These are phyloP conservation scores for Ustilago curta DNA, from an alignment of 1,284 basidiomycete genomes.

Conservation along the genomic window DNA sequence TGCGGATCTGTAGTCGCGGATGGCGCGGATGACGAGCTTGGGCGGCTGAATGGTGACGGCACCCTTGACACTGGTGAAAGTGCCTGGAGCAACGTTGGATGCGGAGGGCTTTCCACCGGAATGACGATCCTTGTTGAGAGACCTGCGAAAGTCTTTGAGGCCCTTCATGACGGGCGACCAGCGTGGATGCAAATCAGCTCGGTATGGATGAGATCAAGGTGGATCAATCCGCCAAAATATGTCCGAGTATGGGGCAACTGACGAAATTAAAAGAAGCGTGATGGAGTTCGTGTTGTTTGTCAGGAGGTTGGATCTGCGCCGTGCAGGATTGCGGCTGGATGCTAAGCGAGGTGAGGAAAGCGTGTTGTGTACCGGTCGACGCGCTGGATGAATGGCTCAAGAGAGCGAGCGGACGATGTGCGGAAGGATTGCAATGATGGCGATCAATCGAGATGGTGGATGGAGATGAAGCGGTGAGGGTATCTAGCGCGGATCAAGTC, in stretches of 20 bases:
- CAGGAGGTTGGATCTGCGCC: background rate
- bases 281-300: conserved; percentile 17
- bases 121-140: conserved; percentile 62
- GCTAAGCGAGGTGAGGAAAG: background rate
- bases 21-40: conserved; percentile 93
- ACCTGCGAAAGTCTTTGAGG: conserved; percentile 64
- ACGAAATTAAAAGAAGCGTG: background rate
- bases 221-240: background rate
- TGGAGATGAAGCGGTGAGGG: background rate
- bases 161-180: conserved; percentile 56
- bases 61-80: conserved; percentile 53
- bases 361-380: background rate
- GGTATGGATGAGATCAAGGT: background rate
- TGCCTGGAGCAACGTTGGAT: conserved; percentile 26
- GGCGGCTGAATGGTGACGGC: conserved; percentile 74
- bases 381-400: background rate
- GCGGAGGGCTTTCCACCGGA: conserved; percentile 49
- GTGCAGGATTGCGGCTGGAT: background rate
- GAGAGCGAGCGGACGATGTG: background rate
- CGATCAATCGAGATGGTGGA: background rate
- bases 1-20: conserved; percentile 77
- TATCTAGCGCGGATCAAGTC: conserved; percentile 7
- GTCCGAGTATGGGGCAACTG: background rate
- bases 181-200: background rate
- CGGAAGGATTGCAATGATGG: background rate